Evolutionary conservation across 257 asterid genomes (phyloP), one percentile per base, ranked within the genome.

Genomic region (Nicotiana attenuata): DNA sequence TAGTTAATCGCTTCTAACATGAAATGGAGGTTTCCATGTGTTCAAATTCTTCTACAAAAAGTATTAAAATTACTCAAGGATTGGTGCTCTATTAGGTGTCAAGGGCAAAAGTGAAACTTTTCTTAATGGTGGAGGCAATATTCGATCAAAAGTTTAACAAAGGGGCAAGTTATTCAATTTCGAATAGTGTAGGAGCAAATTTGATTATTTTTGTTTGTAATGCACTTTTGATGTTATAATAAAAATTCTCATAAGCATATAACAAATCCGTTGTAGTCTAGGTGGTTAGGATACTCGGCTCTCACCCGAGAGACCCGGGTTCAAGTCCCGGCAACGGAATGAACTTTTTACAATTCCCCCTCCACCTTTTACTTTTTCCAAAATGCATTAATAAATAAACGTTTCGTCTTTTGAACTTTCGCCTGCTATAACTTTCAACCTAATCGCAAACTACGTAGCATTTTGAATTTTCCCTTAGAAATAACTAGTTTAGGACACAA

Each of bases 261-360:
- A 4, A 0, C 5, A 10, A 2, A 1, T 92, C 95, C 97, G 92
- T 95, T 92, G 97, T 95, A 91, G 97, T 95, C 98, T 95, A 93
- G 98, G 33, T 95, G 98, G 98, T 92, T 53, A 93, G 97, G 97
- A 92, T 92, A 91, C 94, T 93, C 93, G 96, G 94, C 96, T 92
- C 98, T 93, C 97, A 93, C 97, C 99, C 94, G 91, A 90, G 94
- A 89, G 96, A 91, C 96, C 97, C 91, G 97, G 93, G 97, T 95
- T 91, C 94, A 67, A 90, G 91, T 91, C 94, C 98, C 94, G 95
- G 97, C 94, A 93, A 93, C 63, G 26, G 45, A 75, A 75, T 55
- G 7, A 7, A 0, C 0, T 10, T 0, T 19, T n/a, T 16, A 3
- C 0, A 65, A 65, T 29, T 16, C 7, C 33, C 38, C 5, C 20